These are phyloP conservation scores for Apiospora malaysiana DNA, from an alignment of 2,329 filamentous ascomycete genomes.

Conservation along the genomic window DNA sequence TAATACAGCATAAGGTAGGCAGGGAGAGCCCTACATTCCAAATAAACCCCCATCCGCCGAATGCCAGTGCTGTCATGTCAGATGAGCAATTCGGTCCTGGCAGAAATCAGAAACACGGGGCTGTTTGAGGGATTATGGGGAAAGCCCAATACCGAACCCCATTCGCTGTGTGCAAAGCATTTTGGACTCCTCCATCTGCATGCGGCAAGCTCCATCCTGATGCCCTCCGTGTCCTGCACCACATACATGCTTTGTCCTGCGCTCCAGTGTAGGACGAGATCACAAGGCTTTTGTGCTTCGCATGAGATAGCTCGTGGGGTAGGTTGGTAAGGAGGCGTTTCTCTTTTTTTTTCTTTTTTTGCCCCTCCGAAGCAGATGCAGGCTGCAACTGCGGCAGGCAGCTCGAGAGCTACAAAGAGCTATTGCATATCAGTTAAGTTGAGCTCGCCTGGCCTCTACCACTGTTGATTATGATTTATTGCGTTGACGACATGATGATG, in stretches of 20 bases:
- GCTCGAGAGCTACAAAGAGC: neutral
- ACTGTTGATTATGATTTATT: neutral
- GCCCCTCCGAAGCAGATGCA: neutral
- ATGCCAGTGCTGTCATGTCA: neutral
- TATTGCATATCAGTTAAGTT: neutral
- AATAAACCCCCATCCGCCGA: neutral
- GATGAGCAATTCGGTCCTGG: neutral
- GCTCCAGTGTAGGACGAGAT: neutral
- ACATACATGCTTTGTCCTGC: constrained; percentile 5
- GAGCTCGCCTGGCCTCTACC: neutral
- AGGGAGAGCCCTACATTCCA: neutral
- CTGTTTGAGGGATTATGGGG: constrained; percentile 16
- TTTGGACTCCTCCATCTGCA: constrained; percentile 11
- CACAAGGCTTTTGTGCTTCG: constrained; percentile 8
- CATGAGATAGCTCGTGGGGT: constrained; percentile 4
- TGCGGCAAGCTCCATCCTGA: neutral
- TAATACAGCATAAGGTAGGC: neutral
- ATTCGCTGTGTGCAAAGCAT: neutral
- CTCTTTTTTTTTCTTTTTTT: neutral
- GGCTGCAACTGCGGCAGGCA: too few species aligned
- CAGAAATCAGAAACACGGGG: constrained; percentile 16
- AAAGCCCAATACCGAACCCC: neutral
- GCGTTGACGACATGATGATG: constrained; percentile 2
- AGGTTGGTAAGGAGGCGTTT: neutral
- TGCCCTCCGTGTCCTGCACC: neutral